Evolutionary conservation across 2,329 filamentous ascomycete genomes (phyloP), one percentile per base, ranked within the genome.

Genomic region (Cordyceps militaris): DNA sequence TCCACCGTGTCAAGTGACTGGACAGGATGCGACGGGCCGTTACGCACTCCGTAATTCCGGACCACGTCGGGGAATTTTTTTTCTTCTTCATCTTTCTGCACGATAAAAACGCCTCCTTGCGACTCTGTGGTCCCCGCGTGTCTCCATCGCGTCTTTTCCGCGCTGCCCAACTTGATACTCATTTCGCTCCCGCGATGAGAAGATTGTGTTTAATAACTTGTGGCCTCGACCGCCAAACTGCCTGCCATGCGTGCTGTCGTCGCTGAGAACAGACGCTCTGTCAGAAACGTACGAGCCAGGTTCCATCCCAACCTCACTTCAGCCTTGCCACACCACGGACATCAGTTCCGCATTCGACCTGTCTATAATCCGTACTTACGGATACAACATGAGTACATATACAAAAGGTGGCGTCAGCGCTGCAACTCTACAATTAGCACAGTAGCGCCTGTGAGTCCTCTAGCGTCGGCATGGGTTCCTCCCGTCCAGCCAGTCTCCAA

Each of bases 281-380:
- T 21, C 19, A 34, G n/a, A 21, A 13, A 30, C 16, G 26, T 14
- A 8, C 44, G 24, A 47, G 34, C 47, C 10, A 21, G 48, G 34
- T 38, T 11, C 46, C 40, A 49, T 48, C 51, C 40, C 44, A 23
- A 48, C 44, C 44, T 53, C 24, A 7, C 19, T n/a, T 42, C 53
- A 56, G 53, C 53, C 53, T 56, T 56, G 53, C 52, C 28, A 48
- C 43, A 28, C 53, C 44, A 56, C 53, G 24, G 53, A 56, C 53
- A 49, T 42, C 30, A 55, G 43, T 48, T 54, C 34, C 43, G 32
- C 24, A 56, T 56, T 48, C 30, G 21, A 47, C 26, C 4, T 51
- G 23, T 51, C 23, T 40, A 40, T 40, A 40, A 14, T 32, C 11
- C 11, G 5, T 32, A 32, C 11, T 32, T n/a, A n/a, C n/a, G n/a